Percentiles rank a stretch among this genome's conserved stretches.
Evolutionary conservation across 176 grass and related monocot species (phyloP).

Genomic region (Musa schizocarpa): DNA sequence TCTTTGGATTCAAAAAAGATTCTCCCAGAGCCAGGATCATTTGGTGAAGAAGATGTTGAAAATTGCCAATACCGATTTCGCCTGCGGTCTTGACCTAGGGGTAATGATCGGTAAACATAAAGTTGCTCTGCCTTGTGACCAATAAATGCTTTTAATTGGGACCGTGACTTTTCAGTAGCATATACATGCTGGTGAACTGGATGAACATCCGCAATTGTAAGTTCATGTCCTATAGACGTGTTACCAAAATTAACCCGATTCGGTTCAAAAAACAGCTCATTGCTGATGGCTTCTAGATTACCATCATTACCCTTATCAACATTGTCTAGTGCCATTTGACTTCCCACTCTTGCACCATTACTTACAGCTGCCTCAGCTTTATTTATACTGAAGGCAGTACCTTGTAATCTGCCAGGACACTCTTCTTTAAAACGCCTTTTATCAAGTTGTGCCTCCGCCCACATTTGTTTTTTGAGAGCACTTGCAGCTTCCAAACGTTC

Average conservation of each 20-base stretch:
- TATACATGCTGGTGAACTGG: slow-evolving; percentile 62
- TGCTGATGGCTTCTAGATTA: slow-evolving; percentile 28
- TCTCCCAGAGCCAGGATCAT: slow-evolving; percentile 85
- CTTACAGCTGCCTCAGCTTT: slow-evolving; percentile 35
- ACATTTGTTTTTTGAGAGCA: slow-evolving; percentile 98
- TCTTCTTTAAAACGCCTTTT: slow-evolving; percentile 84
- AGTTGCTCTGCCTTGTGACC: slow-evolving; percentile 83
- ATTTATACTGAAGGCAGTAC: slow-evolving; percentile 24
- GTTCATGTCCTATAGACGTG: slow-evolving; percentile 29
- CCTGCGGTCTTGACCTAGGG: slow-evolving; percentile 92
- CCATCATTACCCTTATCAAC: slow-evolving; percentile 36
- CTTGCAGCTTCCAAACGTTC: slow-evolving; percentile 90
- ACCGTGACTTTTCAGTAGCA: slow-evolving; percentile 62
- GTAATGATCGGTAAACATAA: slow-evolving; percentile 73
- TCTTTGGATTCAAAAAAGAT: slow-evolving; percentile 92
- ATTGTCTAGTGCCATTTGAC: slow-evolving; percentile 21
- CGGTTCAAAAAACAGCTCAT: slow-evolving; percentile 29
- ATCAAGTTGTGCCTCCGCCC: slow-evolving; percentile 89
- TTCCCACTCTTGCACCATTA: slow-evolving; percentile 37
- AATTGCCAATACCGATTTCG: slow-evolving; percentile 91
- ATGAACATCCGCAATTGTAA: slow-evolving; percentile 27
- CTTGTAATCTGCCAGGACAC: slow-evolving; percentile 44
- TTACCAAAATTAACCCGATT: slow-evolving; percentile 33
- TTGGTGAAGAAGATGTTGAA: slow-evolving; percentile 62
- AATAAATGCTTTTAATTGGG: slow-evolving; percentile 77